Percentiles rank a stretch among this genome's conserved stretches.
phyloP scores from a whole-genome alignment of 1,139 yeast species.

The Lodderomyces oxycetoniae region DNA sequence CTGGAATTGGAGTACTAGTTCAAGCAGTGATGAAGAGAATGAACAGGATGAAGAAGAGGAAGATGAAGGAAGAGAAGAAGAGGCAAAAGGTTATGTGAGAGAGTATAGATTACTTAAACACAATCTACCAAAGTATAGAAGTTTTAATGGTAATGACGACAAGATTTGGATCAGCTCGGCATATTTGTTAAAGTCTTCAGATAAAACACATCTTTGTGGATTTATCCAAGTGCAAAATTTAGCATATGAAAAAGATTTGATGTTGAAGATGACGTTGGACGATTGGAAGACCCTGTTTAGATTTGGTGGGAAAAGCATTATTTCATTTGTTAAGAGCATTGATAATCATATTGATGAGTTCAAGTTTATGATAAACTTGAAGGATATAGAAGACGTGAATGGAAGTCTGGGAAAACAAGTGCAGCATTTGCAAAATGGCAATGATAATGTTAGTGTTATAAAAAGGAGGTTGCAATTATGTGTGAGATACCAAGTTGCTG shows the following conservation, averaged over 20 bases:
- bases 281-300: constrained; percentile 34
- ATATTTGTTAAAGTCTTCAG: constrained; percentile 13
- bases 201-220: constrained; percentile 19
- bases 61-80: constrained; percentile 1
- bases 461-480: neutral
- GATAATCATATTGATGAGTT: constrained; percentile 33
- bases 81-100: neutral
- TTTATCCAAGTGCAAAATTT: constrained; percentile 34
- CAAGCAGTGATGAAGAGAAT: constrained; percentile 1
- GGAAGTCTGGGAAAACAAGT: no score
- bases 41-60: constrained; percentile 2
- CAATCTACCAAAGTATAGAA: constrained; percentile 15
- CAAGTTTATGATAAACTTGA: constrained; percentile 31
- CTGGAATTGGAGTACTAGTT: constrained; percentile 3
- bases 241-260: constrained; percentile 34
- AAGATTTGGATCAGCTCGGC: constrained; percentile 13
- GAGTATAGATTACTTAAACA: constrained; percentile 11
- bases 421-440: constrained; percentile 15
- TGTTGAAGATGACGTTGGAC: constrained; percentile 35
- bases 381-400: no score
- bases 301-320: constrained; percentile 21
- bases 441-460: constrained; percentile 1
- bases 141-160: neutral
- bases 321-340: constrained; percentile 24
- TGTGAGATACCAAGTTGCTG: constrained; percentile 19